Evolutionary conservation across 306 rosid species (phyloP), one percentile per base, ranked within the genome.

Genomic region (Lagenaria siceraria): DNA sequence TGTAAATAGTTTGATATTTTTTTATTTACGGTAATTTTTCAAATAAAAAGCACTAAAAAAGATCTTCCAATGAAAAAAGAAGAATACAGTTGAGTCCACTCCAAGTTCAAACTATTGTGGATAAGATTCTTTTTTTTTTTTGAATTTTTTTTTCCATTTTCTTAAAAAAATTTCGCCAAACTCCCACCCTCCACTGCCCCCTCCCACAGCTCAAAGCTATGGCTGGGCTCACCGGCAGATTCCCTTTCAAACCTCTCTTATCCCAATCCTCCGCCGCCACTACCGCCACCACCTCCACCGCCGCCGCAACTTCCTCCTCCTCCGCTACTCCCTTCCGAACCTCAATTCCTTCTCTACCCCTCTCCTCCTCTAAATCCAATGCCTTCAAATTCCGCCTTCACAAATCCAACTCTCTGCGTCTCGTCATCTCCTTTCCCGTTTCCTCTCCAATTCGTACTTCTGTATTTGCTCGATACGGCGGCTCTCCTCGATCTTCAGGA

Each of bases 191-290:
- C 29, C 13, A 12, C 51, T 58, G 55, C 15, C 31, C 51, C 73
- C 40, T 70, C 49, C 78, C 54, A 59, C 64, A 51, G 31, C 80
- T 12, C 21, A 10, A 66, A 46, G 69, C 82, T 83, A 95, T 95
- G 99, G 92, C 97, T 81, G 96, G 91, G 80, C 82, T 92, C 75
- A 72, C 89, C 80, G 81, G 85, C 88, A 80, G 83, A 74, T 81
- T 85, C 75, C 76, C 97, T 64, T 85, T 84, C 78, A 85, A 83
- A 31, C 79, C 84, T 73, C 70, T 84, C 62, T 79, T 77, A 1
- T 81, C 58, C 19, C 87, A 70, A 24, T 38, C 53, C 31, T 10
- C 52, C 74, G 53, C 74, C 74, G 7, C 74, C 31, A 4, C 74
- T 53, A 24, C 74, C 33, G 1, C 74, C 74, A 1, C 74, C 74